Percentiles rank a stretch among this genome's conserved stretches.
Evolutionary conservation across 2,329 filamentous ascomycete species (phyloP).

Genomic region (Dryadomyces quercivorus): DNA sequence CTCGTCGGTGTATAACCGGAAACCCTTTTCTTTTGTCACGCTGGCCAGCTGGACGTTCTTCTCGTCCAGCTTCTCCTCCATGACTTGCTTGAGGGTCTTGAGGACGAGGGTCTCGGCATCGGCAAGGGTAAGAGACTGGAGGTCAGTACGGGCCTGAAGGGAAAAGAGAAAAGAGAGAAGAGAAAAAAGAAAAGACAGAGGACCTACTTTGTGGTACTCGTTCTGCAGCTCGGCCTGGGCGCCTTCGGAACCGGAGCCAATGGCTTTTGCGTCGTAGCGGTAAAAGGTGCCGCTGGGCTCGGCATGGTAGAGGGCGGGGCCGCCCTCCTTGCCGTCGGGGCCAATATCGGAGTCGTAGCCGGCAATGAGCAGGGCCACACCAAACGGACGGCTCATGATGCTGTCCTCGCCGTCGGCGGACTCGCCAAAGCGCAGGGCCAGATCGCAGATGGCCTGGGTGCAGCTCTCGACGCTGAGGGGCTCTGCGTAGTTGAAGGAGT

Average conservation of each 20-base stretch:
- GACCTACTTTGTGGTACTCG: conserved; percentile 77
- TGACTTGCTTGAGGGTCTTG: conserved; percentile 98
- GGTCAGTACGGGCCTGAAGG: neutral
- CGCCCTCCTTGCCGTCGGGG: conserved; percentile 51
- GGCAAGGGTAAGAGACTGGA: conserved; percentile 69
- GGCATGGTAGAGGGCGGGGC: conserved; percentile 92
- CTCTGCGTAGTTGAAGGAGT: conserved; percentile 97
- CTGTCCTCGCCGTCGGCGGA: conserved; percentile 96
- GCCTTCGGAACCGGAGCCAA: conserved; percentile 92
- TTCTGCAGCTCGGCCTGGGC: conserved; percentile 97
- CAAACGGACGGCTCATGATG: conserved; percentile 96
- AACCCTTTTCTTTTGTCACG: conserved; percentile 94
- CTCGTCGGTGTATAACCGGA: conserved; percentile 95
- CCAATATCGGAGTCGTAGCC: conserved; percentile 54
- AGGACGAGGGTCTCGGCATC: conserved; percentile 92
- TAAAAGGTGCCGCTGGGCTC: conserved; percentile 98
- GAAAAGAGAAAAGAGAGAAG: neutral
- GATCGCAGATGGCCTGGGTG: conserved; percentile 96
- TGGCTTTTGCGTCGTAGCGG: conserved; percentile 97
- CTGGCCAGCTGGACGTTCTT: conserved; percentile 98
- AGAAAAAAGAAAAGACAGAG: neutral
- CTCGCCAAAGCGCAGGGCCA: conserved; percentile 92
- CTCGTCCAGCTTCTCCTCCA: conserved; percentile 98
- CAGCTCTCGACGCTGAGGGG: conserved; percentile 90
- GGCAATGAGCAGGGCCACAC: conserved; percentile 90